Percentiles rank a stretch among this genome's conserved stretches.
Evolutionary conservation across 257 asterid genomes (phyloP).

Genomic region (Nicotiana tabacum): DNA sequence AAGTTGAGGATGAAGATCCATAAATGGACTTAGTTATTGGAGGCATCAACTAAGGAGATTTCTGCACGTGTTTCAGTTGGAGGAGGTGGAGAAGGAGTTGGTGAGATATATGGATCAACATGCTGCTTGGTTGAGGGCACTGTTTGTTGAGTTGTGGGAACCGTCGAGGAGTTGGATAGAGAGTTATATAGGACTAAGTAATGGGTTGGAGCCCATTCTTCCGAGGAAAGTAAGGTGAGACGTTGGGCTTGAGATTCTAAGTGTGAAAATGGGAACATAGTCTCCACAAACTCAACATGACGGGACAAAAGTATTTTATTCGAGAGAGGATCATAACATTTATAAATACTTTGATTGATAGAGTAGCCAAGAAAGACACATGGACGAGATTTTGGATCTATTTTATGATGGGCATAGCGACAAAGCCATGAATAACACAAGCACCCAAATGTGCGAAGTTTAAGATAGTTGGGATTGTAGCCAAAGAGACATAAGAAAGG

Average conservation of each 20-base stretch:
- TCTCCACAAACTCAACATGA: background rate
- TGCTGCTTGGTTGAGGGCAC: too few relatives aligned
- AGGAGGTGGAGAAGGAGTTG: too few relatives aligned
- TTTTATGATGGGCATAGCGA: background rate
- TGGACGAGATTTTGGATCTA: background rate
- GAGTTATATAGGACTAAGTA: too few relatives aligned
- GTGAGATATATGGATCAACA: too few relatives aligned
- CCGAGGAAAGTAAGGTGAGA: background rate
- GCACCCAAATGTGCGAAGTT: background rate
- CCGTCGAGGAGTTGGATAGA: too few relatives aligned
- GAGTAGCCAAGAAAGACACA: slow-evolving; percentile 6
- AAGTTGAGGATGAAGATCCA: too few relatives aligned
- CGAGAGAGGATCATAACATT: background rate
- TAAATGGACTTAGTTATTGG: too few relatives aligned
- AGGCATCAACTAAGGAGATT: too few relatives aligned
- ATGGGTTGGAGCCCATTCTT: background rate
- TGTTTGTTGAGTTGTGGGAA: too few relatives aligned
- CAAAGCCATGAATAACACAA: background rate
- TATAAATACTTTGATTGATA: background rate
- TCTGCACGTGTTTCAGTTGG: too few relatives aligned
- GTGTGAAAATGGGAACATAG: background rate
- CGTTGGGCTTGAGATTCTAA: background rate
- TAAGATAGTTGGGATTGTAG: background rate
- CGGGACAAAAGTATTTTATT: too few relatives aligned
- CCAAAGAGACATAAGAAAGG: background rate